Percentiles rank a stretch among this genome's conserved stretches.
Evolutionary conservation across 2,329 filamentous ascomycete species (phyloP).

Genomic region (Trichoderma sp.): DNA sequence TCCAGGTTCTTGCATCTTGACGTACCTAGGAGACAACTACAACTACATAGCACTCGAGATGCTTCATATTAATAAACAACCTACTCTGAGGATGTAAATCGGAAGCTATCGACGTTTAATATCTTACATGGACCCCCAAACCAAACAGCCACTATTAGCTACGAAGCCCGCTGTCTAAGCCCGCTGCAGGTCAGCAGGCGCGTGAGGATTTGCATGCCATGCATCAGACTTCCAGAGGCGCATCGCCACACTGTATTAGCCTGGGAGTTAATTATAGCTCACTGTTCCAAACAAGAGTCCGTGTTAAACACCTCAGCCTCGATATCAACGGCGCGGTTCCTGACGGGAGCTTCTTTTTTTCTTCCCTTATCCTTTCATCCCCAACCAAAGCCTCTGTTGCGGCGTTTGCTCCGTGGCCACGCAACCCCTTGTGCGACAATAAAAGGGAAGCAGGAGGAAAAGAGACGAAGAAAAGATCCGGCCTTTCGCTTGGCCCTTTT

Average conservation of each 20-base stretch:
- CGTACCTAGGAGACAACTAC: background rate
- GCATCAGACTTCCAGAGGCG: background rate
- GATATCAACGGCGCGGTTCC: slow-evolving; percentile 8
- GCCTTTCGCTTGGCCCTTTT: slow-evolving; percentile 8
- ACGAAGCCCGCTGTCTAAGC: background rate
- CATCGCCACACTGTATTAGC: slow-evolving; percentile 17
- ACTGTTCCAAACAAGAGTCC: background rate
- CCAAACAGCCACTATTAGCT: background rate
- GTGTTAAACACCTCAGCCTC: slow-evolving; percentile 1
- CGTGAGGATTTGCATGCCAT: background rate
- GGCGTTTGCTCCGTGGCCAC: background rate
- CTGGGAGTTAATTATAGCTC: slow-evolving; percentile 17
- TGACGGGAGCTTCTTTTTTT: background rate
- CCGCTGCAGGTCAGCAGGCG: background rate
- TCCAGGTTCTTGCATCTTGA: background rate
- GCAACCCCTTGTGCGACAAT: background rate
- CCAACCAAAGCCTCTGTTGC: background rate
- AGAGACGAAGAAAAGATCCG: background rate
- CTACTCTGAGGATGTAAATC: background rate
- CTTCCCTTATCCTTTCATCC: background rate
- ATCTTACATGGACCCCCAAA: background rate
- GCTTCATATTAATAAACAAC: background rate
- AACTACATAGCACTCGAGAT: background rate
- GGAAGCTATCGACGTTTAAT: background rate
- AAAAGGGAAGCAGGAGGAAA: background rate